Base-by-base conservation (phyloP, 768 basidiomycete genomes). In the Boletus vermiculosoides region DNA sequence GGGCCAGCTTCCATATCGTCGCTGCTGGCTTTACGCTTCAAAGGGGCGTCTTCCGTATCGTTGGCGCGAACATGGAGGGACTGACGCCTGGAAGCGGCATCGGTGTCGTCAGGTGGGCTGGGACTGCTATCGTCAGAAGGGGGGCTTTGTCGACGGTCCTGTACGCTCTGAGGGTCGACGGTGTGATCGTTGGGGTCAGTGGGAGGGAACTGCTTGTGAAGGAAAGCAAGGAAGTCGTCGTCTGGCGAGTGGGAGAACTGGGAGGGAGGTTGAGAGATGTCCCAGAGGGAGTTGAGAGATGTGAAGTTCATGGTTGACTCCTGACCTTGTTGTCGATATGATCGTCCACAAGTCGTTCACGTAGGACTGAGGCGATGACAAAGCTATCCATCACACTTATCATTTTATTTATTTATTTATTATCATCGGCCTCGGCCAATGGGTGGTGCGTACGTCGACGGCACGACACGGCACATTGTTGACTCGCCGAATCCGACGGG, bases 11-110 rank as follows among this genome's bases (percentile, higher is more conserved):
- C 80, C 55, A 86, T 71, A 63, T 81, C 79, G 45, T 84, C 84
- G 55, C 80, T 78, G 62, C 83, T 85, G 3, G 89, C 91, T 75
- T 93, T 93, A 66, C 91, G 83, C 72, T 93, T 93, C 54, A 88
- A 74, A 6, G 74, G 74, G 7, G 78, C 70, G 46, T 85, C 85
- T 6, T 78, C 74, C 7, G 76, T 73, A 20, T 73, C 67, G 40
- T 78, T 75, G 25, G 65, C 67, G 49, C 68, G 68, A 28, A 50
- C 51, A 15, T 61, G 61, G 15, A 58, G 45, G 25, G 63, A 61
- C 41, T 63, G 66, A 2, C 54, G 59, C 20, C 58, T 58, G 41
- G 71, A 75, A 28, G 33, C 2, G 0, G 64, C 39, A 46, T 73
- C 73, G 34, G 66, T 61, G 23, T 76, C 72, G 62, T 82, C 82